phyloP scores from a whole-genome alignment of 768 basidiomycete species.

The Suillus americanus region DNA sequence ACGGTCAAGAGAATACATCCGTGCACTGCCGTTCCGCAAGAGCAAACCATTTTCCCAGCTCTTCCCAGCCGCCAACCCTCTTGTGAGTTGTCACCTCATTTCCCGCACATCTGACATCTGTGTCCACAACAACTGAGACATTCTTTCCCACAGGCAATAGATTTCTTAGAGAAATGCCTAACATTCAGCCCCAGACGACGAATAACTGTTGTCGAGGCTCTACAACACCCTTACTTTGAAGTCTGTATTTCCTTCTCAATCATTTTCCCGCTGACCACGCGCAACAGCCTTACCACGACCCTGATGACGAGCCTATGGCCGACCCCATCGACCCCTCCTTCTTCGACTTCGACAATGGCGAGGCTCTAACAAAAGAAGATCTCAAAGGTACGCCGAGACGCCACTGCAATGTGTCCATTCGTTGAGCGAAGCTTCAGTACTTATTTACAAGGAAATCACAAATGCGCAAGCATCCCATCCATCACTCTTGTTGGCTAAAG shows the following conservation, averaged over 20 bases:
- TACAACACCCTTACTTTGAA: constrained; percentile 87
- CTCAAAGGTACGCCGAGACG: constrained; percentile 53
- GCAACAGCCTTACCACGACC: constrained; percentile 82
- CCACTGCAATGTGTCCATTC: background rate
- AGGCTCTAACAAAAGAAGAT: constrained; percentile 62
- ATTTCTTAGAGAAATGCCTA: constrained; percentile 76
- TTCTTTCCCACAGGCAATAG: constrained; percentile 52
- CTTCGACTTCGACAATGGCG: constrained; percentile 80
- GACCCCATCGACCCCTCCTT: constrained; percentile 72
- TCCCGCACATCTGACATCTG: background rate
- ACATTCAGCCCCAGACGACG: constrained; percentile 87
- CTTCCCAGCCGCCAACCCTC: constrained; percentile 73
- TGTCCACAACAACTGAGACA: background rate
- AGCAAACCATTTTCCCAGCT: constrained; percentile 67
- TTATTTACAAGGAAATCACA: constrained; percentile 55
- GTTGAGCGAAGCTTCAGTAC: constrained; percentile 17
- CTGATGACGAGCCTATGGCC: constrained; percentile 85
- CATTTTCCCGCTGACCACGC: background rate
- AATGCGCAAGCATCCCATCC: constrained; percentile 1
- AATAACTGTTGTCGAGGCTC: constrained; percentile 83
- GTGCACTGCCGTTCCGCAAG: constrained; percentile 85
- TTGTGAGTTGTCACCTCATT: constrained; percentile 38
- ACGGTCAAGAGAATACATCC: constrained; percentile 81
- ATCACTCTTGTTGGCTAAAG: background rate
- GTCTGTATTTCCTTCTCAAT: constrained; percentile 37